A percentile compares a stretch with the other conserved stretches of the same genome.
Evolutionary conservation across 78 protist species (phyloP).

Genomic region (Isochrysis galbana): DNA sequence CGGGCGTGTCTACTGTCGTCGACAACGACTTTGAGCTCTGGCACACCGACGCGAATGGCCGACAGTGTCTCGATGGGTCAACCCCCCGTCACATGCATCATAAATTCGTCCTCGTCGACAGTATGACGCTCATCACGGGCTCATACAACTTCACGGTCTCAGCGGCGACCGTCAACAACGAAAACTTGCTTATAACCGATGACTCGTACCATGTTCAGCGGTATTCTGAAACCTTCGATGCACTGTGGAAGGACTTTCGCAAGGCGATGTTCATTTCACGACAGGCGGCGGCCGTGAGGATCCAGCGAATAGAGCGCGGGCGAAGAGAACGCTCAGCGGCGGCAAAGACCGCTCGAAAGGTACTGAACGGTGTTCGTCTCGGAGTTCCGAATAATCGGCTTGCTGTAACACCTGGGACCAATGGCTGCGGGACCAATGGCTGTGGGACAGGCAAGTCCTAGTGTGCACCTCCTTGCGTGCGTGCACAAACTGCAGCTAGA

Average conservation of each 20-base stretch:
- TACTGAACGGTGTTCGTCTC: background rate
- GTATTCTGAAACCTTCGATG: background rate
- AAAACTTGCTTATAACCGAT: conserved; percentile 40
- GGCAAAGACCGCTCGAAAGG: background rate
- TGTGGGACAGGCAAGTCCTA: no score
- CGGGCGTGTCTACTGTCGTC: conserved; percentile 20
- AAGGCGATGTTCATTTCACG: background rate
- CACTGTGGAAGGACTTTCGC: background rate
- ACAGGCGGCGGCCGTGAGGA: background rate
- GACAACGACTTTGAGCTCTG: background rate
- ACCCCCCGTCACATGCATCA: conserved; percentile 47
- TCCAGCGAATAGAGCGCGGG: background rate
- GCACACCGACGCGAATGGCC: background rate
- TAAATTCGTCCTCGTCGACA: conserved; percentile 53
- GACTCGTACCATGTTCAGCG: background rate
- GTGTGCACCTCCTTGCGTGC: no score
- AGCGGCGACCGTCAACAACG: conserved; percentile 26
- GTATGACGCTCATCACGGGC: conserved; percentile 30
- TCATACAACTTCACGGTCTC: conserved; percentile 49
- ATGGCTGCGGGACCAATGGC: no score
- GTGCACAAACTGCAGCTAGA: no score
- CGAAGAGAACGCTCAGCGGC: background rate
- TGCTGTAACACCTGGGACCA: no score
- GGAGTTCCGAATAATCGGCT: no score
- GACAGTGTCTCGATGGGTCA: background rate